Evolutionary conservation across 2,329 filamentous ascomycete species (phyloP).

Genomic region (Fusarium napiforme): DNA sequence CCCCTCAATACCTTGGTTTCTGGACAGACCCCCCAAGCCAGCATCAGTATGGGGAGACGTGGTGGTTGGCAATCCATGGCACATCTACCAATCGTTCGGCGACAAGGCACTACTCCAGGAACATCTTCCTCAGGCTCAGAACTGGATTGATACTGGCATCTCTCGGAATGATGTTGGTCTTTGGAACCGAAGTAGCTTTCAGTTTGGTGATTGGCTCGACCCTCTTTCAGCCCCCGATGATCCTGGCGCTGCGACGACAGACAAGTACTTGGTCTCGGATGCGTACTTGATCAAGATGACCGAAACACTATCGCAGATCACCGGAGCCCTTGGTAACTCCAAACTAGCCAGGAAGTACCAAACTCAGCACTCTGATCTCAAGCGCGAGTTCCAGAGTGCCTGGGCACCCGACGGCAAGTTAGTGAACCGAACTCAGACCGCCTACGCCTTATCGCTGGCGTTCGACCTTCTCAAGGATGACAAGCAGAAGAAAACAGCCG

Average conservation of each 20-base stretch:
- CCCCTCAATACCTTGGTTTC: neutral
- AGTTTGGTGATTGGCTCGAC: constrained; percentile 61
- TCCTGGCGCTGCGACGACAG: constrained; percentile 52
- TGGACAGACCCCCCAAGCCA: neutral
- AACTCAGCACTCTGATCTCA: constrained; percentile 34
- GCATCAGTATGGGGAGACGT: constrained; percentile 32
- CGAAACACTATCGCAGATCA: constrained; percentile 50
- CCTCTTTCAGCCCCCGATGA: constrained; percentile 53
- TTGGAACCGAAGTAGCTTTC: constrained; percentile 33
- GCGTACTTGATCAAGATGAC: constrained; percentile 59
- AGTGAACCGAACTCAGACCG: constrained; percentile 54
- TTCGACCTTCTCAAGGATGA: constrained; percentile 50
- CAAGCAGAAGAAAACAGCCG: constrained; percentile 29
- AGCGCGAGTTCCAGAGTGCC: constrained; percentile 43
- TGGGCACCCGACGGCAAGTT: constrained; percentile 49
- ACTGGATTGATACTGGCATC: constrained; percentile 6
- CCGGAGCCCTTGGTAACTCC: constrained; percentile 44
- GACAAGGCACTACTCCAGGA: constrained; percentile 1
- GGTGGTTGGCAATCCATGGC: constrained; percentile 22
- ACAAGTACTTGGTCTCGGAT: constrained; percentile 55
- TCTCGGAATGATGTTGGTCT: constrained; percentile 44
- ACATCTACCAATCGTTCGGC: constrained; percentile 11
- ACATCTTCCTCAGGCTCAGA: constrained; percentile 35
- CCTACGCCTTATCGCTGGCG: constrained; percentile 51
- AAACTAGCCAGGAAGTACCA: constrained; percentile 40